Percentiles rank a stretch among this genome's conserved stretches.
Conservation (phyloP, 202 grass and related monocot species). For the Schoenoplectus tabernaemontani region DNA sequence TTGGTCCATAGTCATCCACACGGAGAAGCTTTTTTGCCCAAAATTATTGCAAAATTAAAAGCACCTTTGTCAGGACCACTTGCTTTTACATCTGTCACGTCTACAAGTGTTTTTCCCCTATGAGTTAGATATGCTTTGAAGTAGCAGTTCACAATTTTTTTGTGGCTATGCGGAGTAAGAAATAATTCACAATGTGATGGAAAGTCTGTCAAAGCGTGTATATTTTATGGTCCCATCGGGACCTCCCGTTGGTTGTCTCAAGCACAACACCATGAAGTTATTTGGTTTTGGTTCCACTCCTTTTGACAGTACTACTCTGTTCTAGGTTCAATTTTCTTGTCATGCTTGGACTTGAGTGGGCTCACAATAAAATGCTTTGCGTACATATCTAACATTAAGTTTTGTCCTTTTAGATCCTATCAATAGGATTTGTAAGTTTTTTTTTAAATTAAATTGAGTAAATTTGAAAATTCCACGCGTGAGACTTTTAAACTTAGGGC, state of each 20-base stretch:
- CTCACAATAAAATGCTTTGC: neutral
- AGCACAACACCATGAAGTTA: neutral
- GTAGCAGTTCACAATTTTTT: neutral
- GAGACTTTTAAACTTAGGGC: neutral
- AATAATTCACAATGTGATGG: neutral
- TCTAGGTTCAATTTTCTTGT: neutral
- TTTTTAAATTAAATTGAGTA: neutral
- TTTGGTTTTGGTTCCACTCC: neutral
- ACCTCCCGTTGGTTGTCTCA: neutral
- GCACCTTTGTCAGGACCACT: neutral
- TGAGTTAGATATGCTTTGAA: constrained; percentile 6
- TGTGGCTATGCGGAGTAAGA: neutral
- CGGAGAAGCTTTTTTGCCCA: neutral
- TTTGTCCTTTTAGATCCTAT: neutral
- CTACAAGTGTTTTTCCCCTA: neutral
- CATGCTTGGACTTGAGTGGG: neutral
- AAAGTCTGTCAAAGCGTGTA: neutral
- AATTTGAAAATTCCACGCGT: neutral
- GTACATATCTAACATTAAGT: neutral
- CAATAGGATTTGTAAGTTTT: neutral
- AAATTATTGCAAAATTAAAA: constrained; percentile 22
- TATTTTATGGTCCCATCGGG: neutral
- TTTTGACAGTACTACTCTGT: neutral
- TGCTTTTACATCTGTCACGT: neutral
- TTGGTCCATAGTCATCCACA: constrained; percentile 6